Base-by-base conservation (phyloP, 2,329 filamentous ascomycete species). In the Aspergillus brasiliensis region DNA sequence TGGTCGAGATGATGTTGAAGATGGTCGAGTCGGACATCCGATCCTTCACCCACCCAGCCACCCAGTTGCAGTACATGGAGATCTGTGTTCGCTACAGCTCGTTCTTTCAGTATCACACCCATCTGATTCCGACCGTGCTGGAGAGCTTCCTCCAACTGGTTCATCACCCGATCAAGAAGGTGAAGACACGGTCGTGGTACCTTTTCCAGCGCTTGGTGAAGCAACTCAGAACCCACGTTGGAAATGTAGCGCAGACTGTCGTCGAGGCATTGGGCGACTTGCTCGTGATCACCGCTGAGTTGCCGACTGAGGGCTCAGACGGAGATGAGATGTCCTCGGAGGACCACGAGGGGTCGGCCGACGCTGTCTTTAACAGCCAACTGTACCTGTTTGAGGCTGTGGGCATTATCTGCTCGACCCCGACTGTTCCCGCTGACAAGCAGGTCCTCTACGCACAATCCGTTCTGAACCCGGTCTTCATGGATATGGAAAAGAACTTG, bases 51-150 rank as follows among this genome's bases (percentile, higher is more conserved):
- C 95, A 98, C 73, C 94, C 95, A 1, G 92, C 93, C 15, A 93
- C 97, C 54, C 87, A 97, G 64, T 83, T 99, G 21, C 92, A 97
- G 77, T 99, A 96, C 73, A 97, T 99, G 93, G 95, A 99, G 75
- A 96, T 97, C 37, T 97, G 93, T 75, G 93, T 97, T 57, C 89
- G 95, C 53, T 99, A 99, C 77, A 91, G 89, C 73, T 86, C 88
- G 27, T 96, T 97, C 75, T 98, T 99, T 73, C 93, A 98, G 72
- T 87, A 87, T 58, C 91, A 97, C 71, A 83, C 88, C 28, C 83
- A 89, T 21, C 88, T 91, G 62, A 96, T 98, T 52, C 91, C 91
- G 2, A 89, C 88, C 65, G 92, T 95, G 1, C 83, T 99, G 44
- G 92, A 97, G 71, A 92, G 90, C 72, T 98, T 99, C 75, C 91